Percentiles rank a stretch among this genome's conserved stretches.
phyloP scores from a whole-genome alignment of 176 grass and related monocot genomes.

The Leersia perrieri region DNA sequence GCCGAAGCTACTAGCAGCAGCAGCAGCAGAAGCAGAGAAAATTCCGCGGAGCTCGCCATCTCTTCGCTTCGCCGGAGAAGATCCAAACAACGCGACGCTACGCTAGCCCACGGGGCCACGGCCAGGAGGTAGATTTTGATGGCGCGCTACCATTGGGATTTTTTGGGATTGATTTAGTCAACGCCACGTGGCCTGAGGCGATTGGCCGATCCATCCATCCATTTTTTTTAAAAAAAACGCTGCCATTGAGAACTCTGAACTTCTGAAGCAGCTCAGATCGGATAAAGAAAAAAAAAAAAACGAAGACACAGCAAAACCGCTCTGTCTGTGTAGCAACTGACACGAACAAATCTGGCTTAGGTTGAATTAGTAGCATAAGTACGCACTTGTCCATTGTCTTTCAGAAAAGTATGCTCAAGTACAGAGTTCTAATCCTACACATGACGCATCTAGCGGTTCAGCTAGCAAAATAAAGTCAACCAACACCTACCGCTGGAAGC shows the following conservation, averaged over 20 bases:
- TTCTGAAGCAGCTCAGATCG: too few species aligned
- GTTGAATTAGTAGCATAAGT: too few species aligned
- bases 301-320: too few species aligned
- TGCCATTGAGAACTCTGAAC: too few species aligned
- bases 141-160: neutral
- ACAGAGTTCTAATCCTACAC: neutral
- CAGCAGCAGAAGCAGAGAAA: neutral
- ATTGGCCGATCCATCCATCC: neutral
- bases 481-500: slow-evolving; percentile 2
- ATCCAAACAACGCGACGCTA: neutral
- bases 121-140: neutral
- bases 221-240: neutral
- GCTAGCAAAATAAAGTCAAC: neutral
- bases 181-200: neutral
- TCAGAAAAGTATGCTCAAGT: too few species aligned
- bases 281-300: too few species aligned
- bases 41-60: neutral
- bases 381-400: too few species aligned
- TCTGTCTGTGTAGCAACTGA: too few species aligned
- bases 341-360: too few species aligned
- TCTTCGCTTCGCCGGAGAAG: neutral
- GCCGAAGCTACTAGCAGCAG: neutral
- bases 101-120: too few species aligned
- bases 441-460: neutral
- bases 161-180: neutral